Evolutionary conservation across 1,139 yeast genomes (phyloP).

Genomic region (Williopsis jadinii): DNA sequence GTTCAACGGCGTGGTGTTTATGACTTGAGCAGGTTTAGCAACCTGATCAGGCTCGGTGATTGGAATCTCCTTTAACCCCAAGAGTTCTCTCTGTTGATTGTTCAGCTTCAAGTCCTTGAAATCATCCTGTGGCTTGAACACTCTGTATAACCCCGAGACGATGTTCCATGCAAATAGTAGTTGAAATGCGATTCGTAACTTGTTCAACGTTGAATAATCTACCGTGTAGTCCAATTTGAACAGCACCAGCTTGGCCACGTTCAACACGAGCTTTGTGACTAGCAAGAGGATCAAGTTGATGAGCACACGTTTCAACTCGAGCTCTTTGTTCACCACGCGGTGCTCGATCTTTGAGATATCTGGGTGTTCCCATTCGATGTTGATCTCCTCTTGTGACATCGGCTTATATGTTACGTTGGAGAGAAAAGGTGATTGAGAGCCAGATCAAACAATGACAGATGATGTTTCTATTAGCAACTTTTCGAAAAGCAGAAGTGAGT

Average conservation of each 20-base stretch:
- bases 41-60: not conserved
- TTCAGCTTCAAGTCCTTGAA: conserved; percentile 35
- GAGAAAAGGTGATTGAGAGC: too few species aligned
- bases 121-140: conserved; percentile 30
- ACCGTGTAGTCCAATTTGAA: conserved; percentile 15
- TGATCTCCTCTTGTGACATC: not conserved
- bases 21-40: not conserved
- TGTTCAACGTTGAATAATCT: conserved; percentile 1
- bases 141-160: conserved; percentile 25
- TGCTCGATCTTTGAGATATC: conserved; percentile 20
- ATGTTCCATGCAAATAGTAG: conserved; percentile 32
- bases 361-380: conserved; percentile 20
- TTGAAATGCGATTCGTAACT: conserved; percentile 19
- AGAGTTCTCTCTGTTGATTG: conserved; percentile 32
- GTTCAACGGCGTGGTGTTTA: conserved; percentile 12
- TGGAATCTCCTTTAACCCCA: conserved; percentile 32
- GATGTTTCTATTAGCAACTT: too few species aligned
- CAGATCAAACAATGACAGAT: too few species aligned
- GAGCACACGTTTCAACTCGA: conserved; percentile 29
- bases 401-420: too few species aligned
- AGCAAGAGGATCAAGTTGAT: conserved; percentile 26
- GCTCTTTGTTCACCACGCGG: conserved; percentile 31
- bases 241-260: conserved; percentile 20
- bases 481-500: too few species aligned
- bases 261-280: conserved; percentile 23